Conservation (phyloP, 306 rosid genomes). For the Dalbergia cultrata region DNA sequence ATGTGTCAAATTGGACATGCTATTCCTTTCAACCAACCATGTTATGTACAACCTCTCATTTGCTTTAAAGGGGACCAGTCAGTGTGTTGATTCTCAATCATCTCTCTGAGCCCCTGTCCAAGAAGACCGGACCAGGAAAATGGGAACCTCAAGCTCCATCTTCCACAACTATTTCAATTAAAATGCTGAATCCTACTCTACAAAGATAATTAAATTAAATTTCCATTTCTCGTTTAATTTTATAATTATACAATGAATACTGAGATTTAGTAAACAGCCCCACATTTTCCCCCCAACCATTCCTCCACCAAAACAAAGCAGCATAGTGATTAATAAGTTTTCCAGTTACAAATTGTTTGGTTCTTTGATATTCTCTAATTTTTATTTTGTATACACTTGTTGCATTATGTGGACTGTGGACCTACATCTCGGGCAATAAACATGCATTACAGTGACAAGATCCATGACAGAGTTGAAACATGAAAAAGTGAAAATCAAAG, state of each 20-base stretch:
- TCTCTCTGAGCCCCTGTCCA: slow-evolving; percentile 31
- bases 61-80: slow-evolving; percentile 54
- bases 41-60: slow-evolving; percentile 36
- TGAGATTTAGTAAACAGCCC: not conserved
- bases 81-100: slow-evolving; percentile 49
- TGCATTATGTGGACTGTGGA: not conserved
- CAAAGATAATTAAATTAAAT: not conserved
- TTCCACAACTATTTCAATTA: not conserved
- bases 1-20: slow-evolving; percentile 41
- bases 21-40: slow-evolving; percentile 53
- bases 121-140: slow-evolving; percentile 39
- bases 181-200: slow-evolving; percentile 11
- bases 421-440: slow-evolving; percentile 11
- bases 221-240: slow-evolving; percentile 2
- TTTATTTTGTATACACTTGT: not conserved
- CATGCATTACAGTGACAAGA: not conserved
- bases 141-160: slow-evolving; percentile 27
- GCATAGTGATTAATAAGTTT: not conserved
- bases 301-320: not conserved
- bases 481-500: slow-evolving; percentile 11
- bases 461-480: not conserved
- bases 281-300: not conserved
- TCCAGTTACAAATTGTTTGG: not conserved
- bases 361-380: not conserved
- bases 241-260: slow-evolving; percentile 14